These are phyloP conservation scores for Komagataella pastoris DNA, from an alignment of 805 yeast species.

Conservation along the genomic window DNA sequence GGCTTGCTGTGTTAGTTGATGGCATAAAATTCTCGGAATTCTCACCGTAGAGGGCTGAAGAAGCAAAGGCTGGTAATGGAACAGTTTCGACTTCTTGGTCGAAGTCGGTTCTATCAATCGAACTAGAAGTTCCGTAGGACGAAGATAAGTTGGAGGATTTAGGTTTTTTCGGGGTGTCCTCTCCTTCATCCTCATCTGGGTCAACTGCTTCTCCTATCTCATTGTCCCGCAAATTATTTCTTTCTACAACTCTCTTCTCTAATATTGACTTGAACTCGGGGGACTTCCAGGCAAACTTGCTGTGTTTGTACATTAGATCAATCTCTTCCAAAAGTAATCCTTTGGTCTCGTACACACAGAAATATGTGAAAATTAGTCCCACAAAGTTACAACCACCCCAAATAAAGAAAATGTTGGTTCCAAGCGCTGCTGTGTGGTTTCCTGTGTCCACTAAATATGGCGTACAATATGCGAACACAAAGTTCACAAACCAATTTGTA, in stretches of 20 bases:
- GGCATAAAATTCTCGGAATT: not conserved
- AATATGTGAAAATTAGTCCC: slow-evolving; percentile 49
- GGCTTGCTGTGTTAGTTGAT: not conserved
- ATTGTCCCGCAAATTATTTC: not conserved
- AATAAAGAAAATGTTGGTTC: slow-evolving; percentile 60
- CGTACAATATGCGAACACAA: slow-evolving; percentile 59
- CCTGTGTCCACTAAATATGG: slow-evolving; percentile 67
- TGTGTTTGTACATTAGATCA: slow-evolving; percentile 55
- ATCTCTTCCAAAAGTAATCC: slow-evolving; percentile 74
- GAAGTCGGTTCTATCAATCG: not conserved
- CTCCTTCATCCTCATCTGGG: not conserved
- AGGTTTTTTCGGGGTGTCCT: not conserved
- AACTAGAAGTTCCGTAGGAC: not conserved
- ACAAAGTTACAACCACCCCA: slow-evolving; percentile 64
- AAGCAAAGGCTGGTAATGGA: not conserved
- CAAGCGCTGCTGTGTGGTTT: slow-evolving; percentile 51
- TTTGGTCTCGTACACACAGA: slow-evolving; percentile 65
- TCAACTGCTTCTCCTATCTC: not conserved
- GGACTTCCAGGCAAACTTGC: slow-evolving; percentile 42
- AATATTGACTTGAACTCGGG: slow-evolving; percentile 20
- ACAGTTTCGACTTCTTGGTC: not conserved
- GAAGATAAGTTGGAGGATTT: not conserved
- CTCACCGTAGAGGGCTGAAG: not conserved
- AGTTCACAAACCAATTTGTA: slow-evolving; percentile 71
- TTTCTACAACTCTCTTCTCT: slow-evolving; percentile 7